A percentile compares a stretch with the other conserved stretches of the same genome.
phyloP scores from a whole-genome alignment of 306 rosid species.

The Cicer cuneatum region DNA sequence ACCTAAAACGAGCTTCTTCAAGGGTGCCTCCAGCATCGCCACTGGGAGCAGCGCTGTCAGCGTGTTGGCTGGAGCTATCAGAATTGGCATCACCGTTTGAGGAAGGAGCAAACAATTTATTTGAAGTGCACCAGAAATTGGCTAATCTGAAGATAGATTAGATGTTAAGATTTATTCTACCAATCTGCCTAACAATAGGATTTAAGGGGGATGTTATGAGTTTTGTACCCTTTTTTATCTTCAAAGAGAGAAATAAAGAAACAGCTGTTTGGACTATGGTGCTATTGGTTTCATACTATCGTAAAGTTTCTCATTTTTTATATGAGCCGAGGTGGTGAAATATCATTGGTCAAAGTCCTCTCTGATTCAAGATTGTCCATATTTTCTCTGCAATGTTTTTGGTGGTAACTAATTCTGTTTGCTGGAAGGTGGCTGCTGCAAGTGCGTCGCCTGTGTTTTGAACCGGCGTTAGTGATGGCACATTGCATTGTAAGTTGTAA shows the following conservation, averaged over 20 bases:
- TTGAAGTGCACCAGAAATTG: constrained; percentile 39
- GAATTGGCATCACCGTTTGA: constrained; percentile 68
- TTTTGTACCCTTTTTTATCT: constrained; percentile 31
- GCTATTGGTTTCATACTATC: constrained; percentile 37
- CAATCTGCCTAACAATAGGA: constrained; percentile 34
- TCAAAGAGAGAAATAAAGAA: constrained; percentile 29
- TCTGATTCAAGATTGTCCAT: constrained; percentile 42
- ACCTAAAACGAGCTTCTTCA: constrained; percentile 81
- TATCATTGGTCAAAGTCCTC: constrained; percentile 44
- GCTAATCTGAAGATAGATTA: constrained; percentile 39
- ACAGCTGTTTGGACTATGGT: constrained; percentile 12
- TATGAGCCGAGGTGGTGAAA: constrained; percentile 45
- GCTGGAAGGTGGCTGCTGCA: constrained; percentile 40
- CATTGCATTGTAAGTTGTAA: constrained; percentile 24
- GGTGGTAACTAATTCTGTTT: constrained; percentile 24
- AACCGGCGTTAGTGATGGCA: constrained; percentile 21
- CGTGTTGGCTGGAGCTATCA: constrained; percentile 57
- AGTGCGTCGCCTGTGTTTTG: constrained; percentile 31
- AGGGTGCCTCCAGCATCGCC: constrained; percentile 75
- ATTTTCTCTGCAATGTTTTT: constrained; percentile 36
- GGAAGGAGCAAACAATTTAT: constrained; percentile 36
- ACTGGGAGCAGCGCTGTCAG: constrained; percentile 48
- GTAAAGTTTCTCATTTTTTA: constrained; percentile 39
- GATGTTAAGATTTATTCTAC: constrained; percentile 37
- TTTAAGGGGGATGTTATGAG: constrained; percentile 22